Evolutionary conservation across 2,329 filamentous ascomycete species (phyloP), one percentile per base, ranked within the genome.

Genomic region (Coniella vitis): DNA sequence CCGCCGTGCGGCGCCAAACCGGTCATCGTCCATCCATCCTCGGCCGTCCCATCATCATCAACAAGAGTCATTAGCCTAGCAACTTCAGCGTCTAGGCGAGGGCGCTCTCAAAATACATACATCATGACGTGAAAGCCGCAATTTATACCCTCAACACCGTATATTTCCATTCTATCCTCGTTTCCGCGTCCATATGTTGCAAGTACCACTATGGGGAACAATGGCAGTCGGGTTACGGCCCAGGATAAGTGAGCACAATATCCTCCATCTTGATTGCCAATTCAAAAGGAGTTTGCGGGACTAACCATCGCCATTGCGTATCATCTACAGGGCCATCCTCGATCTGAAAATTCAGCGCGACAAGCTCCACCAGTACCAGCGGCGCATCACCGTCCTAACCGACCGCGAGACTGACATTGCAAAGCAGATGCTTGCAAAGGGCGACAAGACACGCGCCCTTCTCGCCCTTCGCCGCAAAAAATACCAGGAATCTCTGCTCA

Each of bases 291-390:
- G n/a, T n/a, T n/a, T n/a, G n/a, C n/a, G n/a, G n/a, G n/a, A n/a
- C n/a, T n/a, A n/a, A n/a, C n/a, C n/a, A n/a, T n/a, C n/a, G n/a
- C n/a, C n/a, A n/a, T n/a, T n/a, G n/a, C n/a, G n/a, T n/a, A n/a
- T n/a, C n/a, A n/a, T n/a, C 29, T 17, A 25, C 64, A 96, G 90
- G 72, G 91, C 91, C 52, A 96, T 97, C 69, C 85, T 97, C 62
- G 90, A 97, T 70, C 86, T 97, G 72, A 97, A 97, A 73, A 89
- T 83, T 69, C 91, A 97, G 72, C 90, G 93, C 67, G 93, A 98
- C 75, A 94, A 90, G 68, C 84, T 98, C 3, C 90, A 94, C 62
- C 90, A 95, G 66, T 97, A 97, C 72, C 91, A 96, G 69, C 86
- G 86, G 61, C 86, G 87, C 61, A 93, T 98, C 63, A 85, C 83